Percentiles rank a stretch among this genome's conserved stretches.
Evolutionary conservation across 2,329 filamentous ascomycete genomes (phyloP).

Genomic region (Aspergillus eucalypticola): DNA sequence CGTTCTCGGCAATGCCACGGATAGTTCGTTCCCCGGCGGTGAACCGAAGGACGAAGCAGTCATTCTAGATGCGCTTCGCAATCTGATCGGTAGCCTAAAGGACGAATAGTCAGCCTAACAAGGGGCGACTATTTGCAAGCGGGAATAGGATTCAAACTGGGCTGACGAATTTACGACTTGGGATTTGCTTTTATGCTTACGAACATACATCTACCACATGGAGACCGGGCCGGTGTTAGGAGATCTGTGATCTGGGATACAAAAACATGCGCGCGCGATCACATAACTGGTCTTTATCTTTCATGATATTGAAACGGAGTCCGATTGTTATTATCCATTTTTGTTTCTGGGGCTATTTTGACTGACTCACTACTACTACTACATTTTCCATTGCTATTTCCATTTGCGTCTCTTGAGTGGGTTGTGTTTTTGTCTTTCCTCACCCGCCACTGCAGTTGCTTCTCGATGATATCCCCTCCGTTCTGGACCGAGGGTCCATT

Average conservation of each 20-base stretch:
- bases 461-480: conserved; percentile 28
- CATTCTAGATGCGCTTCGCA: conserved; percentile 43
- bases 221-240: conserved; percentile 14
- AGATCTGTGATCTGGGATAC: conserved; percentile 13
- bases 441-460: background rate
- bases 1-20: conserved; percentile 40
- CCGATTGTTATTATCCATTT: conserved; percentile 8
- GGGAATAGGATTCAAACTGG: background rate
- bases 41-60: conserved; percentile 48
- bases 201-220: conserved; percentile 10
- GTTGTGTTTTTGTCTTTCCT: background rate
- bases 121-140: background rate
- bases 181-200: conserved; percentile 15
- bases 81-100: conserved; percentile 43
- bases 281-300: background rate
- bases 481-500: conserved; percentile 20
- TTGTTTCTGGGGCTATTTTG: background rate
- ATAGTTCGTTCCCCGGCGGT: conserved; percentile 46
- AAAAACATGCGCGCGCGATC: background rate
- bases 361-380: background rate
- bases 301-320: background rate
- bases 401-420: conserved; percentile 10
- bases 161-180: conserved; percentile 16
- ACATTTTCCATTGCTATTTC: background rate
- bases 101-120: conserved; percentile 25